phyloP scores from a whole-genome alignment of 495 filamentous ascomycete species.

The Daldinia bambusicola region DNA sequence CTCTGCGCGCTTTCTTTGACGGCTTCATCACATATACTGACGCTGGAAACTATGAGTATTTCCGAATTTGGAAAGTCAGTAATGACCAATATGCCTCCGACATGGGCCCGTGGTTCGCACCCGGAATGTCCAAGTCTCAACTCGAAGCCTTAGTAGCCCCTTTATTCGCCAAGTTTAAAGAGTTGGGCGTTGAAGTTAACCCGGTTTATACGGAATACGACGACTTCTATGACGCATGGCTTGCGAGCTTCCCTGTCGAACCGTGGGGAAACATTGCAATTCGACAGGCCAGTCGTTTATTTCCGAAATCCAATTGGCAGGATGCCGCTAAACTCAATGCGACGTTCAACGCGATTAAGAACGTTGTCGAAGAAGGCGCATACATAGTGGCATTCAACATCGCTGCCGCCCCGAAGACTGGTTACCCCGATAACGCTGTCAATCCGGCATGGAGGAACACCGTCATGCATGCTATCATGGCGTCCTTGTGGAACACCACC shows the following conservation, averaged over 20 bases:
- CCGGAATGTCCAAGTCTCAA: conserved; percentile 57
- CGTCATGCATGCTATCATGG: conserved; percentile 56
- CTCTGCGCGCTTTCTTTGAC: conserved; percentile 59
- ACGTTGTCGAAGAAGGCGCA: conserved; percentile 54
- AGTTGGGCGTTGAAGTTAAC: conserved; percentile 50
- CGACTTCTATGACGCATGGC: conserved; percentile 59
- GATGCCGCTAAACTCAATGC: conserved; percentile 48
- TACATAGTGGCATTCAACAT: conserved; percentile 62
- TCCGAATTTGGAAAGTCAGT: conserved; percentile 50
- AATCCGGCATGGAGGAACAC: conserved; percentile 57
- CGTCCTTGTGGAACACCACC: conserved; percentile 49
- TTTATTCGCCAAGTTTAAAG: conserved; percentile 54
- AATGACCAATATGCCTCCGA: conserved; percentile 47
- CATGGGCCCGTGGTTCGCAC: conserved; percentile 61
- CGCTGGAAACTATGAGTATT: conserved; percentile 66
- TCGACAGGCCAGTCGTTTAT: conserved; percentile 56
- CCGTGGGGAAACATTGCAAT: conserved; percentile 51
- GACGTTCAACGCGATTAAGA: conserved; percentile 52
- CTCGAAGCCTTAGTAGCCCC: conserved; percentile 58
- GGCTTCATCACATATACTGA: conserved; percentile 60
- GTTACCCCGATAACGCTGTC: conserved; percentile 49
- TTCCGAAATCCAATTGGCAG: conserved; percentile 56
- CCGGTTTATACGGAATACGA: conserved; percentile 60
- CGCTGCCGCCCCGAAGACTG: conserved; percentile 48
- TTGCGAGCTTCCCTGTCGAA: conserved; percentile 59